Conservation (phyloP, 257 asterid genomes). For the Vinca minor region DNA sequence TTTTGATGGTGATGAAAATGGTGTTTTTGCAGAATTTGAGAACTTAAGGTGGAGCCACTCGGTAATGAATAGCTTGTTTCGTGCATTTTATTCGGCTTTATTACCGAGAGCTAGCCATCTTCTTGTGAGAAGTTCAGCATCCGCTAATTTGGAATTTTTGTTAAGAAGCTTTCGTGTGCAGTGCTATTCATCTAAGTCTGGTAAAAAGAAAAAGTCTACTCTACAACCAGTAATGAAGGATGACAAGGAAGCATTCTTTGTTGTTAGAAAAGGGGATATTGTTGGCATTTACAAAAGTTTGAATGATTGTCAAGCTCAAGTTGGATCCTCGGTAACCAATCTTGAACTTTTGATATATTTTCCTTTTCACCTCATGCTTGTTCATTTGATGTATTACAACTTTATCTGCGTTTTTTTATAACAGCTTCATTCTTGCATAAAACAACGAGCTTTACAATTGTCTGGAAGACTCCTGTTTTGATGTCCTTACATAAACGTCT, state of each 20-base stretch:
- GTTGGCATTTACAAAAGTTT: slow-evolving; percentile 86
- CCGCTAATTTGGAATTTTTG: slow-evolving; percentile 25
- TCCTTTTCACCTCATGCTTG: neutral
- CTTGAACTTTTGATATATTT: neutral
- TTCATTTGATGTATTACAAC: too few species aligned
- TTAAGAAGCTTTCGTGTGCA: slow-evolving; percentile 32
- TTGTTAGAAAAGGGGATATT: slow-evolving; percentile 87
- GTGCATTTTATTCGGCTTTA: slow-evolving; percentile 42
- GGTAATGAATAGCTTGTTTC: slow-evolving; percentile 71
- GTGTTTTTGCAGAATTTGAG: slow-evolving; percentile 34
- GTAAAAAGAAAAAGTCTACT: slow-evolving; percentile 30
- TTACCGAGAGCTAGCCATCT: slow-evolving; percentile 33
- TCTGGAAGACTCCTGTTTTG: too few species aligned
- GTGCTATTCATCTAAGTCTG: slow-evolving; percentile 50
- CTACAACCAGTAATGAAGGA: slow-evolving; percentile 55
- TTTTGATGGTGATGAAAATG: neutral
- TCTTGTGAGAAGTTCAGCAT: slow-evolving; percentile 30
- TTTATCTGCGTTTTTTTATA: too few species aligned
- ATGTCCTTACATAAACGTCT: too few species aligned
- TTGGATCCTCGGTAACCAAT: slow-evolving; percentile 78
- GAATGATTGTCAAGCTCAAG: slow-evolving; percentile 95
- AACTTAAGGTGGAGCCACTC: slow-evolving; percentile 21
- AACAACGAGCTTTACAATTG: neutral
- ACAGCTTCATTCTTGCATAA: neutral
- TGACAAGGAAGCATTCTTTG: slow-evolving; percentile 85